A percentile compares a stretch with the other conserved stretches of the same genome.
These are phyloP conservation scores for Aeschynomene evenia DNA, from an alignment of 306 rosid species.

Conservation along the genomic window DNA sequence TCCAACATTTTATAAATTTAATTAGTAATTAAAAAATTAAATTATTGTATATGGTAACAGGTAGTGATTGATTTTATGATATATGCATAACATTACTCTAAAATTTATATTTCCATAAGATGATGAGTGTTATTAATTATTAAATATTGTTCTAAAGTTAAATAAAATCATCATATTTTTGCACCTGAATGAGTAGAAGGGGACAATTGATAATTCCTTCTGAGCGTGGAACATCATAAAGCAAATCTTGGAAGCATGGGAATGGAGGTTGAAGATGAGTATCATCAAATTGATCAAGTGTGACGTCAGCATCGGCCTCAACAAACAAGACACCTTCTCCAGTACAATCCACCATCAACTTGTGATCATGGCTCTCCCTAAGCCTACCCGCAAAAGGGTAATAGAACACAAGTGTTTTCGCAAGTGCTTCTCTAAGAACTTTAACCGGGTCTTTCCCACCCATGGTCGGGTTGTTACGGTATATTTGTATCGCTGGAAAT, in stretches of 20 bases:
- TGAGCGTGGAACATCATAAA: slow-evolving; percentile 35
- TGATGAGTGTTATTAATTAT: too few species aligned
- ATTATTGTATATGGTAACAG: too few species aligned
- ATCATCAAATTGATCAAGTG: slow-evolving; percentile 38
- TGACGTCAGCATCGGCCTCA: slow-evolving; percentile 48
- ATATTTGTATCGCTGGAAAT: neutral
- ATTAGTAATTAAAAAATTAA: too few species aligned
- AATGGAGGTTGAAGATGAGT: slow-evolving; percentile 42
- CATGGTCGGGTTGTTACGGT: slow-evolving; percentile 2
- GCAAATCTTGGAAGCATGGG: slow-evolving; percentile 45
- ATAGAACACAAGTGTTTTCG: slow-evolving; percentile 24
- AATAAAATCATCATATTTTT: neutral
- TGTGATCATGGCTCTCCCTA: neutral
- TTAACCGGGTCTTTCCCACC: slow-evolving; percentile 23
- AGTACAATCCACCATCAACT: slow-evolving; percentile 44
- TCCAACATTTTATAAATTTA: too few species aligned
- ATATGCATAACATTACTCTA: too few species aligned
- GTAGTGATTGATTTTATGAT: too few species aligned
- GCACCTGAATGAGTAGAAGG: slow-evolving; percentile 43
- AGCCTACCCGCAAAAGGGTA: slow-evolving; percentile 37
- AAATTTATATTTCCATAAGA: too few species aligned
- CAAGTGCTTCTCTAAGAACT: slow-evolving; percentile 2
- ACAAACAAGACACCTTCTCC: slow-evolving; percentile 49
- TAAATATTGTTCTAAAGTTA: too few species aligned
- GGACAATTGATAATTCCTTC: slow-evolving; percentile 37